Evolutionary conservation across 2,329 filamentous ascomycete species (phyloP), one percentile per base, ranked within the genome.

Genomic region (Ascochyta pisi): DNA sequence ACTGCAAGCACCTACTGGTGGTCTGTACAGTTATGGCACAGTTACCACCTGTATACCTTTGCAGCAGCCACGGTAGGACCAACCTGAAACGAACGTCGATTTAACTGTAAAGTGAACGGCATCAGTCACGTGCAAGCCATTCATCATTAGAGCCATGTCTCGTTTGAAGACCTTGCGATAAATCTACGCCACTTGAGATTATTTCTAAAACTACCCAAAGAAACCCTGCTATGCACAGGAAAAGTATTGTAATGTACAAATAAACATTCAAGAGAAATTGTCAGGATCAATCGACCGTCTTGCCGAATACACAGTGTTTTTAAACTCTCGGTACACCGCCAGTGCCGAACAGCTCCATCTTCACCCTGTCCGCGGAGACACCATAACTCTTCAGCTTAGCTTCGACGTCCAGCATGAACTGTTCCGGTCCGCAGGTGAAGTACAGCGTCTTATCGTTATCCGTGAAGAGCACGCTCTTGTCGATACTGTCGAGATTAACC

Each of bases 381-480:
- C 87, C 88, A 51, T 79, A 74, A 3, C 66, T 76, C 63, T 81
- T 75, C 53, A 92, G 77, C 62, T 78, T 81, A 7, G 75, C 73
- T 61, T 84, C 78, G 22, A 84, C 77, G 34, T 85, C 83, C 9
- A 81, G 65, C 90, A 93, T 93, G 79, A 92, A 93, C 7, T 73
- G 69, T 57, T 82, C 80, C 0, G 90, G 89, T 0, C 90, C 90
- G 67, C 90, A 93, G 49, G 91, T 77, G 64, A 84, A 92, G 73
- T 92, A 93, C 66, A 86, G 79, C 0, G 90, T 81, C 39, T 75
- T 75, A 0, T 73, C 45, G 63, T 88, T 78, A 19, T 79, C 76
- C 1, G 87, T 69, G 62, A 82, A 84, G n/a, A 93, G 76, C 41
- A 84, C 78, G 0, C 83, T 77, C 23, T 75, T 70, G 60, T 84